Conservation (phyloP, 192 early-diverging fungal genomes). For the Kickxella alabastrina region DNA sequence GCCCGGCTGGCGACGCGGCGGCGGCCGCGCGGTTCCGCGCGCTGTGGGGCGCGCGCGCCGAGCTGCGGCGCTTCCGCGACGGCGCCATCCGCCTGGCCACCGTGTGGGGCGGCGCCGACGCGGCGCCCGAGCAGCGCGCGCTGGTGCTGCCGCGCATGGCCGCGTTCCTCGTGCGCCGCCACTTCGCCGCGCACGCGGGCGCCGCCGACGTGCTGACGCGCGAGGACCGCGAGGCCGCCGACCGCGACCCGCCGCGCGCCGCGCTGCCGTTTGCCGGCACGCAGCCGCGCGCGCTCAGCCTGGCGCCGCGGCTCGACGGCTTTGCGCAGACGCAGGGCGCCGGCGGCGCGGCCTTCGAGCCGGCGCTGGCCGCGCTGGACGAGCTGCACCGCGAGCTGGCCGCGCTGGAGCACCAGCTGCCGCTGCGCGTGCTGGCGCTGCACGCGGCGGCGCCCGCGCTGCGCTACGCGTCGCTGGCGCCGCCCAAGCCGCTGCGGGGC, state of each 20-base stretch:
- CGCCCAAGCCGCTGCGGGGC: constrained; percentile 41
- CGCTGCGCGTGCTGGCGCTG: constrained; percentile 40
- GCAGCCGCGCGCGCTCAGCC: constrained; percentile 7
- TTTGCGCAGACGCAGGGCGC: constrained; percentile 26
- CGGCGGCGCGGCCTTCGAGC: constrained; percentile 20
- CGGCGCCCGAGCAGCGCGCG: constrained; percentile 57
- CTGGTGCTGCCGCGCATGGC: constrained; percentile 79
- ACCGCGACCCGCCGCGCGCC: constrained; percentile 5
- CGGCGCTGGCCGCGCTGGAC: constrained; percentile 24
- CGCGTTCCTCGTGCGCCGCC: constrained; percentile 68
- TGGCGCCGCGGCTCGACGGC: constrained; percentile 6
- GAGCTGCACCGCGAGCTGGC: constrained; percentile 26
- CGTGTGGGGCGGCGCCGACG: constrained; percentile 65
- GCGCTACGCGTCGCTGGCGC: constrained; percentile 58
- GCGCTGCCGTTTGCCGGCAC: constrained; percentile 2
- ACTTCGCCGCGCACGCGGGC: constrained; percentile 55
- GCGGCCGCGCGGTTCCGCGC: constrained; percentile 64
- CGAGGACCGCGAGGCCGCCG: constrained; percentile 14
- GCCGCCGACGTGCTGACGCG: constrained; percentile 18
- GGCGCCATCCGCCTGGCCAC: constrained; percentile 86
- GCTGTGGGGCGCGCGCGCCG: constrained; percentile 88
- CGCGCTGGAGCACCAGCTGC: constrained; percentile 34
- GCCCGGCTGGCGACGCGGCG: constrained; percentile 64
- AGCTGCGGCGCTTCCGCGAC: constrained; percentile 92
- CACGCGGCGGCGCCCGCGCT: constrained; percentile 46